Evolutionary conservation across 2,329 filamentous ascomycete genomes (phyloP).

Genomic region (Plectosphaerella plurivora): DNA sequence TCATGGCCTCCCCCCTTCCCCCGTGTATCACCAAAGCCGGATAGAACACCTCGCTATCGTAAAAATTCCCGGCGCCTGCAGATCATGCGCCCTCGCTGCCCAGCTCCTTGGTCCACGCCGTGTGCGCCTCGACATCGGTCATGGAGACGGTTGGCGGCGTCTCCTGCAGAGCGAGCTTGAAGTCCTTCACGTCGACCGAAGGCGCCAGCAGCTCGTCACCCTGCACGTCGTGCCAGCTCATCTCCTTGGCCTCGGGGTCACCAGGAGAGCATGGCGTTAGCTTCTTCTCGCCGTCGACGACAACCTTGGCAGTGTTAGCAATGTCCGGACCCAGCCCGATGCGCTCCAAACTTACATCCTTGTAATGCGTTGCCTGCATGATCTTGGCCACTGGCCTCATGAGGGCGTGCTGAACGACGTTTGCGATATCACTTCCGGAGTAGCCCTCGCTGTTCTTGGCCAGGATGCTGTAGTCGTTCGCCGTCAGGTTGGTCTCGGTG

Average conservation of each 20-base stretch:
- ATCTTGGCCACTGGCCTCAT: slow-evolving; percentile 98
- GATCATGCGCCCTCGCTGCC: slow-evolving; percentile 73
- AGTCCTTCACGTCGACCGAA: slow-evolving; percentile 82
- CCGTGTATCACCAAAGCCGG: not conserved
- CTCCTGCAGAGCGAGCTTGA: slow-evolving; percentile 84
- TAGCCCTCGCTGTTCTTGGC: slow-evolving; percentile 86
- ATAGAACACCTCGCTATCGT: not conserved
- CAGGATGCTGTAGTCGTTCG: slow-evolving; percentile 74
- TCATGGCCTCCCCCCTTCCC: not conserved
- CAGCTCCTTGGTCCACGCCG: slow-evolving; percentile 95
- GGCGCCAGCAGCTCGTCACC: slow-evolving; percentile 83
- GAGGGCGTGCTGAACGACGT: slow-evolving; percentile 90
- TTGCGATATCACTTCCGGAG: slow-evolving; percentile 92
- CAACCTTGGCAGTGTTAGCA: slow-evolving; percentile 49
- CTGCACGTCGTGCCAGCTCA: slow-evolving; percentile 87
- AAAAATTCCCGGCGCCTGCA: not conserved
- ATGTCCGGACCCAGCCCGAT: not conserved
- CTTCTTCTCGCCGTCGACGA: slow-evolving; percentile 61
- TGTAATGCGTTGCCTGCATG: slow-evolving; percentile 96
- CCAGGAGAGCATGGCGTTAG: slow-evolving; percentile 92
- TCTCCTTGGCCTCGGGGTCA: slow-evolving; percentile 79
- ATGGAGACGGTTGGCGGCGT: slow-evolving; percentile 85
- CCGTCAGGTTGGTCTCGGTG: slow-evolving; percentile 79
- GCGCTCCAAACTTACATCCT: slow-evolving; percentile 57
- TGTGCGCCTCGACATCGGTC: slow-evolving; percentile 77